Conservation (phyloP, 495 filamentous ascomycete genomes). For the Pyrenopolyporus hunteri region DNA sequence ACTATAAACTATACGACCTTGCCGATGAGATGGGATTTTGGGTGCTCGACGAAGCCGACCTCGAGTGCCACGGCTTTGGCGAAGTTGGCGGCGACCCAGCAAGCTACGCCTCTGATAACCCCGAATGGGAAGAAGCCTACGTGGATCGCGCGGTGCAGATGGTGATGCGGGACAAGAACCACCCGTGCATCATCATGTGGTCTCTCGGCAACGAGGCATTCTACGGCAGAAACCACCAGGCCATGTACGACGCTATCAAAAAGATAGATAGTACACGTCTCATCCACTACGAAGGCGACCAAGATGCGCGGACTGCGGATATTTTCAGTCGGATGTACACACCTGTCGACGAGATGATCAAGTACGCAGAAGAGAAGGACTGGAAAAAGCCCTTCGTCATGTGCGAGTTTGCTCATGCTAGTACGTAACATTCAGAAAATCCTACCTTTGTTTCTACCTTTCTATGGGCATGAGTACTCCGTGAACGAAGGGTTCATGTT, state of each 20-base stretch:
- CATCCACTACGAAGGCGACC: slow-evolving; percentile 74
- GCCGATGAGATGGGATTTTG: slow-evolving; percentile 73
- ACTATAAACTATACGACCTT: slow-evolving; percentile 65
- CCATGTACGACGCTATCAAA: slow-evolving; percentile 71
- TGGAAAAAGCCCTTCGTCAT: slow-evolving; percentile 66
- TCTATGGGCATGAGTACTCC: too few species aligned
- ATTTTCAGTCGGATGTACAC: slow-evolving; percentile 73
- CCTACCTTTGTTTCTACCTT: too few species aligned
- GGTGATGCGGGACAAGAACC: slow-evolving; percentile 71
- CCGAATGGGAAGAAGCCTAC: slow-evolving; percentile 70
- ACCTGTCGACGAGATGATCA: slow-evolving; percentile 54
- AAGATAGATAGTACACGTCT: slow-evolving; percentile 60
- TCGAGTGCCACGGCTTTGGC: slow-evolving; percentile 74
- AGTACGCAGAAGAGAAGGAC: slow-evolving; percentile 46
- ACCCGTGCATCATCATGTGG: slow-evolving; percentile 73
- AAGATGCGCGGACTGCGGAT: slow-evolving; percentile 64
- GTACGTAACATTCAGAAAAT: background rate
- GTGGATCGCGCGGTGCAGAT: slow-evolving; percentile 72
- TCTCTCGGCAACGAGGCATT: slow-evolving; percentile 75
- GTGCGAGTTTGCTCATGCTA: slow-evolving; percentile 74
- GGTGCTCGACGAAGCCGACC: slow-evolving; percentile 74
- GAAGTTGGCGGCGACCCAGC: slow-evolving; percentile 55
- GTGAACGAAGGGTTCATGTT: too few species aligned
- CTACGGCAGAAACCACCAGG: slow-evolving; percentile 69
- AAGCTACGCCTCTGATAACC: slow-evolving; percentile 66